Evolutionary conservation across 257 asterid genomes (phyloP), one percentile per base, ranked within the genome.

Genomic region (Solanum pinnatisectum): DNA sequence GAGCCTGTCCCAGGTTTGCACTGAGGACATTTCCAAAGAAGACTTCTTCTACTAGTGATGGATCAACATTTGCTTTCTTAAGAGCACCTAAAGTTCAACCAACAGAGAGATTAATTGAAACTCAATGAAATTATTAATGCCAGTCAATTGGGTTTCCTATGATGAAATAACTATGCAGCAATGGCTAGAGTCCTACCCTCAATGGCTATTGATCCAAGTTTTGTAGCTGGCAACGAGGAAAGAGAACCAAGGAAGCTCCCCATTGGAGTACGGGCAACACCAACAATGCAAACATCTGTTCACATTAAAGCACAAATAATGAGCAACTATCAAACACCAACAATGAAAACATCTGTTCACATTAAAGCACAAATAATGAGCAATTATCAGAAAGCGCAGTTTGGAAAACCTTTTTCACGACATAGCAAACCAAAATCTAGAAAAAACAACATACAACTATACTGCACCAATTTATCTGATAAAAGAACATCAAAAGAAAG

Each of bases 1-100:
- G 99, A 91, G 99, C 99, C 92, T 97, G 99, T 77, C 99, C 99
- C 91, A 97, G 90, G 88, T 97, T 97, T 85, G 99, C 99, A 84
- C 98, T 96, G 79, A 96, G 99, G 39, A 97, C 99, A 92, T 97
- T 97, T 77, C 99, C 99, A 65, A 97, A 97, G 94, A 92, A 71
- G 72, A 97, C 98, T 91, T 96, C 99, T 91, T 96, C 96, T 70
- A 97, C 98, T 83, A 96, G 95, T 25, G 99, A 93, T 44, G 99
- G 96, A 84, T 97, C 99, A 84, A 97, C 87, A 83, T 94, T 93
- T 59, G 98, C 98, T 90, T 98, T 95, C 92, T 95, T 95, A 87
- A 97, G 95, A 89, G 99, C 99, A 93, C 95, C 99, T 97, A 87
- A 91, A 90, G 88, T 71, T 73, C 86, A 65, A 13, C 39, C 83